Evolutionary conservation across 2,329 filamentous ascomycete genomes (phyloP), one percentile per base, ranked within the genome.

Genomic region (Cercospora sp.): DNA sequence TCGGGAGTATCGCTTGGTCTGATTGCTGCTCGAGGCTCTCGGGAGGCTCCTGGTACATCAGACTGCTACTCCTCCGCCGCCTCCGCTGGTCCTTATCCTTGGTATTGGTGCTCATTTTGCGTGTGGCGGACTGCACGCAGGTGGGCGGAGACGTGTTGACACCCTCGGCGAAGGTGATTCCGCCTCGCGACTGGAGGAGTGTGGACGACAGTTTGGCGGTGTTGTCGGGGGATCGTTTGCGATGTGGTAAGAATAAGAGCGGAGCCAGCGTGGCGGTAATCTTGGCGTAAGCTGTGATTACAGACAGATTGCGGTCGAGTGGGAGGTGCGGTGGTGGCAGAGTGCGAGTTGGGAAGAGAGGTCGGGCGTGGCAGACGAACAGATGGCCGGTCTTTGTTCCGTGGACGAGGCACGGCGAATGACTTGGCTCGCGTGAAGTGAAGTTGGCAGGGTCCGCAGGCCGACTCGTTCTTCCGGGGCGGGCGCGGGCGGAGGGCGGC

Each of bases 1-100:
- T 99, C 63, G 95, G 95, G 75, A 97, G 85, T 42, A 92, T 92
- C 66, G 93, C 92, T 85, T 98, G 95, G 81, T 99, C 95, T 79
- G 91, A 97, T 81, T 96, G 92, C 83, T 97, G 95, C 85, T 99
- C 95, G 78, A 97, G 89, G 66, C 94, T 96, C 86, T 99, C 95
- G 69, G 91, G 90, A 65, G 95, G 95, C 81, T 99, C 95, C 79
- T 96, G 94, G 82, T 98, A 98, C 82, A 99, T 93, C 83, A 99
- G 90, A 83, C 94, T 98, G 85, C 94, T 97, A 81, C 95, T 98
- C 83, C 95, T 90, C 85, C 95, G 90, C 86, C 94, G 89, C 81
- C 94, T 87, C 60, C 70, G 67, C 30, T 72, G 75, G 33, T 76
- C 75, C 72, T 81, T 84, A 79, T 90, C 89, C 77, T 86, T 72